Base-by-base conservation (phyloP, 1,284 basidiomycete species). In the Cryptococcus deneoformans region DNA sequence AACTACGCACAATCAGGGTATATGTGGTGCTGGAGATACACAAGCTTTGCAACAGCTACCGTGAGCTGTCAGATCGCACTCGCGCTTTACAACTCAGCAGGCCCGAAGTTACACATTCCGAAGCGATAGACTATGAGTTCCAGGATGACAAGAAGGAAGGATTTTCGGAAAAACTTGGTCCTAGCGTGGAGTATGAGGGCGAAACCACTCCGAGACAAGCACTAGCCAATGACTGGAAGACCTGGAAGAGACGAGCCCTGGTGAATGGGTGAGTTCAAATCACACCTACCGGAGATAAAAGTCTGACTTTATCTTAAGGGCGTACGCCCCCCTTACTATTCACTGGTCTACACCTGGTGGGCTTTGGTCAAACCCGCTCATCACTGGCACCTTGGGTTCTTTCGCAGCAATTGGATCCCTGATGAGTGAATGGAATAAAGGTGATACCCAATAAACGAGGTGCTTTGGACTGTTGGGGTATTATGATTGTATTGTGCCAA, bases 321-420 rank as follows among this genome's bases (percentile, higher is more conserved):
- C 20, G 20, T 78, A 74, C 52, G 68, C 74, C 7, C 74, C 7
- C 2, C 61, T 78, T 42, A 78, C 77, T 0, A 45, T 76, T 29
- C 77, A 78, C 58, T 78, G 77, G 77, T 72, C 69, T 3, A 63
- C 66, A 0, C 62, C 64, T 8, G 69, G 70, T 29, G 73, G 72
- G 2, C 59, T 76, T 8, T 77, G 77, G 77, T 52, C 65, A 12
- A 70, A 61, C 54, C 70, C 72, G 3, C 61, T 70, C 35, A 63
- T 71, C 48, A 71, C 71, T 1, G 64, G 66, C 14, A 56, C 57
- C 6, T 65, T 75, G 29, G 75, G 75, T 20, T 59, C 60, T 0
- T 35, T 69, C 11, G 68, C 69, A 8, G 70, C 66, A 8, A n/a
- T 62, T 5, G 67, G 68, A 5, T 59, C 65, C 43, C 48, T 65